These are phyloP conservation scores for Monosporascus sp. DNA, from an alignment of 2,329 filamentous ascomycete genomes.

Conservation along the genomic window DNA sequence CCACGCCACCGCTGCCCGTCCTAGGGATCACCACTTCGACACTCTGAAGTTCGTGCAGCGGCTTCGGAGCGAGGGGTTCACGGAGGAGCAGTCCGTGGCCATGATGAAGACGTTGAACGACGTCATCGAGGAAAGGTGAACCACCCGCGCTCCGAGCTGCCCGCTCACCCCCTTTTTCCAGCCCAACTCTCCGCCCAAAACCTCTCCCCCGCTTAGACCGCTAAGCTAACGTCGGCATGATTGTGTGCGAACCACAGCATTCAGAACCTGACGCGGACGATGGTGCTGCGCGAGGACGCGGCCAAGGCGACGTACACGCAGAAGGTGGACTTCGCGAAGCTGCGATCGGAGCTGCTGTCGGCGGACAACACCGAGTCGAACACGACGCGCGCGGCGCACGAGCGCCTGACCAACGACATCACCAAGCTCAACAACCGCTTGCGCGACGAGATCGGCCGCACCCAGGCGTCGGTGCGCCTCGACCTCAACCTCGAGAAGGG, in stretches of 20 bases:
- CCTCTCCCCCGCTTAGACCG: conserved; percentile 1
- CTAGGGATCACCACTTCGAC: conserved; percentile 91
- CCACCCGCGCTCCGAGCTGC: not conserved
- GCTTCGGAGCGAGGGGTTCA: conserved; percentile 86
- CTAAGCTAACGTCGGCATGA: not conserved
- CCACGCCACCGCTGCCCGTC: conserved; percentile 57
- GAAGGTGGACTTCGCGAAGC: conserved; percentile 97
- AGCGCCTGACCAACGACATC: conserved; percentile 89
- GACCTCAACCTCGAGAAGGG: conserved; percentile 97
- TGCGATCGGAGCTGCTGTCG: conserved; percentile 87
- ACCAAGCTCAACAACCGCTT: conserved; percentile 87
- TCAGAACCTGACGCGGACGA: conserved; percentile 93
- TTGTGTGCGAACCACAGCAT: conserved; percentile 51
- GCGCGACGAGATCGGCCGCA: conserved; percentile 89
- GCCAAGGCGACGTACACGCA: conserved; percentile 76
- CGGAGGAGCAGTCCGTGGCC: conserved; percentile 90
- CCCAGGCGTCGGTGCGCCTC: conserved; percentile 85
- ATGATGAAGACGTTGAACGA: conserved; percentile 98
- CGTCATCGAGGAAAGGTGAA: conserved; percentile 87
- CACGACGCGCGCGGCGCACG: conserved; percentile 83
- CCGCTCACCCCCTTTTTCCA: not conserved
- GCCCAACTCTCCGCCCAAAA: not conserved
- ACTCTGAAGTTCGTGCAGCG: conserved; percentile 95
- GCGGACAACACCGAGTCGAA: conserved; percentile 88
- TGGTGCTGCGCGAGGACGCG: conserved; percentile 93